Percentiles rank a stretch among this genome's conserved stretches.
Conservation (phyloP, 2,329 filamentous ascomycete genomes). For the Dactylella cylindrospora region DNA sequence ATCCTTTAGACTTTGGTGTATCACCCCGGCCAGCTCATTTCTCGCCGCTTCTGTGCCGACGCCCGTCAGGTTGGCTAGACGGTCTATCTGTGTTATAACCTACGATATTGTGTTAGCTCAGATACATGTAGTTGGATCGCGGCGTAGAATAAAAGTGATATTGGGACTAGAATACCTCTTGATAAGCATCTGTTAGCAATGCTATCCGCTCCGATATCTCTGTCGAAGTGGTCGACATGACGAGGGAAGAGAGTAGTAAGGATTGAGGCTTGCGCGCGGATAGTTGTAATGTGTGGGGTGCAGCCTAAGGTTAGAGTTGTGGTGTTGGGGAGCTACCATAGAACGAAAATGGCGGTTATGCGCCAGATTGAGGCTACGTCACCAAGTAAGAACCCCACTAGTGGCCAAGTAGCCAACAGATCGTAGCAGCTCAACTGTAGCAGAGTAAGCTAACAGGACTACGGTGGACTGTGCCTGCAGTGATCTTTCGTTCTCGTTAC, state of each 20-base stretch:
- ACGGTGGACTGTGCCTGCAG: too few relatives aligned
- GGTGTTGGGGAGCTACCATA: constrained; percentile 9
- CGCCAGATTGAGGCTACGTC: constrained; percentile 16
- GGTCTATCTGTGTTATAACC: constrained; percentile 58
- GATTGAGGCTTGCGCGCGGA: background rate
- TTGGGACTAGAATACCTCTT: constrained; percentile 43
- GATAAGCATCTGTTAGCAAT: constrained; percentile 46
- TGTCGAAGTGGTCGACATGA: constrained; percentile 31
- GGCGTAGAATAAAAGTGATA: constrained; percentile 4
- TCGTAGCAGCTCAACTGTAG: too few relatives aligned
- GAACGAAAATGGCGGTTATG: background rate
- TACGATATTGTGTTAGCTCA: constrained; percentile 10
- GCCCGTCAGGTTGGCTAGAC: constrained; percentile 59
- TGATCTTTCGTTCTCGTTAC: too few relatives aligned
- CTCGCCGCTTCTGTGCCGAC: constrained; percentile 44
- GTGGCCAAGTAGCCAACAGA: too few relatives aligned
- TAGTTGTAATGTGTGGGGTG: background rate
- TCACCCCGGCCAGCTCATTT: constrained; percentile 46
- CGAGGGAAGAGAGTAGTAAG: background rate
- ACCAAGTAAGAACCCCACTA: too few relatives aligned
- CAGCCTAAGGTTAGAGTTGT: background rate
- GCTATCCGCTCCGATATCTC: constrained; percentile 48
- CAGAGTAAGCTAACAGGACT: too few relatives aligned
- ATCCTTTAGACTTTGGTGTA: constrained; percentile 48
- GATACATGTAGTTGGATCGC: constrained; percentile 20